These are phyloP conservation scores for Taiozyma sp. DNA, from an alignment of 1,139 yeast species.

Conservation along the genomic window DNA sequence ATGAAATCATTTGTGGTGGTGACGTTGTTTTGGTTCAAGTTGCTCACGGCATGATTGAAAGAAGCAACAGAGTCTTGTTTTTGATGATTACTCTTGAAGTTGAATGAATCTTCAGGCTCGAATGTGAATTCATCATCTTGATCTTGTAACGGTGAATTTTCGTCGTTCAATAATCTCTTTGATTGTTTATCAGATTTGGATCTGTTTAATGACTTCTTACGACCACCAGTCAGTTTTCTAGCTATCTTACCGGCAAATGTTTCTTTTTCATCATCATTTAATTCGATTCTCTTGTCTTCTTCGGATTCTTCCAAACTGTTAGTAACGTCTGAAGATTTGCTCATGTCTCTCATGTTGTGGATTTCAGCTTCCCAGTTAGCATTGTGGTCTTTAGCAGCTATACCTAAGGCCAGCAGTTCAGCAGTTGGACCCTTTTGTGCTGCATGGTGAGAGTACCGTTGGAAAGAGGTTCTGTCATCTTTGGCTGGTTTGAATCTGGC, in stretches of 20 bases:
- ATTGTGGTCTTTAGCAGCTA: constrained; percentile 69
- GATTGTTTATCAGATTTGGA: constrained; percentile 1
- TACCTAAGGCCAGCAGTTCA: constrained; percentile 62
- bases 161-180: constrained; percentile 10
- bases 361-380: constrained; percentile 67
- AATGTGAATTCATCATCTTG: constrained; percentile 6
- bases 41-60: constrained; percentile 11
- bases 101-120: constrained; percentile 5
- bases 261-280: constrained; percentile 21
- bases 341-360: constrained; percentile 42
- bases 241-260: constrained; percentile 32
- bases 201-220: constrained; percentile 9
- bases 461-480: constrained; percentile 83
- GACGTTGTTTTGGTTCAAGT: constrained; percentile 6
- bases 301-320: constrained; percentile 10
- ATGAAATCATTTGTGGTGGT: constrained; percentile 21
- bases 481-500: constrained; percentile 78
- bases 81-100: constrained; percentile 5
- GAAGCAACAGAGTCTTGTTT: constrained; percentile 18
- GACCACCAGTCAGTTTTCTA: constrained; percentile 26
- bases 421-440: constrained; percentile 36
- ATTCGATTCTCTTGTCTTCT: constrained; percentile 13
- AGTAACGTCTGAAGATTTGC: constrained; percentile 8
- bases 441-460: constrained; percentile 37
- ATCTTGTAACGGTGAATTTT: neutral